These are phyloP conservation scores for Adansonia gregorii DNA, from an alignment of 441 rosid genomes.

Conservation along the genomic window DNA sequence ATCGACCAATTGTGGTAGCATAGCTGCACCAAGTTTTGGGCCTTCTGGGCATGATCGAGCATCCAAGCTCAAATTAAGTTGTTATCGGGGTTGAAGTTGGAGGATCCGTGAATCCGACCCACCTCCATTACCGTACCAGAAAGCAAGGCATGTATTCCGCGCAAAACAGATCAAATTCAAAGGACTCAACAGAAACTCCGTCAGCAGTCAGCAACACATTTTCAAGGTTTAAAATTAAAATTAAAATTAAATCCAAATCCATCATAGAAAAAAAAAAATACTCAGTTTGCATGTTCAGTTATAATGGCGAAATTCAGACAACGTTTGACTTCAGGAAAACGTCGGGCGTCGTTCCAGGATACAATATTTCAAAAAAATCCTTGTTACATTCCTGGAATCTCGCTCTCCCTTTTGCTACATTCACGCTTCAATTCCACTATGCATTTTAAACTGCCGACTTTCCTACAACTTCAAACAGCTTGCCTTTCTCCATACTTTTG, in stretches of 20 bases:
- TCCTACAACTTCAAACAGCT: background rate
- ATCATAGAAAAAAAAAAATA: background rate
- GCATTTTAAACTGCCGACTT: constrained; percentile 14
- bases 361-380: constrained; percentile 21
- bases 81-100: background rate
- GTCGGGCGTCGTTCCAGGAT: constrained; percentile 35
- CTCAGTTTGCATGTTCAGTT: background rate
- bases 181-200: background rate
- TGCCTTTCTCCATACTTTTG: constrained; percentile 12
- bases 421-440: constrained; percentile 12
- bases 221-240: background rate
- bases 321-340: constrained; percentile 38
- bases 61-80: background rate
- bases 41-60: background rate
- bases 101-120: constrained; percentile 1
- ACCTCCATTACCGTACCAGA: background rate
- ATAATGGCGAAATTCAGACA: constrained; percentile 12
- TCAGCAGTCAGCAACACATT: background rate
- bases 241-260: background rate
- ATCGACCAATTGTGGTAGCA: too few relatives aligned
- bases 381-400: constrained; percentile 32
- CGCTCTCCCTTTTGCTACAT: constrained; percentile 25
- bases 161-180: background rate
- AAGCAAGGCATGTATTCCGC: constrained; percentile 26
- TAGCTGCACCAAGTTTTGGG: background rate